Evolutionary conservation across 805 yeast genomes (phyloP).

Genomic region (Debaryomyces tyrocola): DNA sequence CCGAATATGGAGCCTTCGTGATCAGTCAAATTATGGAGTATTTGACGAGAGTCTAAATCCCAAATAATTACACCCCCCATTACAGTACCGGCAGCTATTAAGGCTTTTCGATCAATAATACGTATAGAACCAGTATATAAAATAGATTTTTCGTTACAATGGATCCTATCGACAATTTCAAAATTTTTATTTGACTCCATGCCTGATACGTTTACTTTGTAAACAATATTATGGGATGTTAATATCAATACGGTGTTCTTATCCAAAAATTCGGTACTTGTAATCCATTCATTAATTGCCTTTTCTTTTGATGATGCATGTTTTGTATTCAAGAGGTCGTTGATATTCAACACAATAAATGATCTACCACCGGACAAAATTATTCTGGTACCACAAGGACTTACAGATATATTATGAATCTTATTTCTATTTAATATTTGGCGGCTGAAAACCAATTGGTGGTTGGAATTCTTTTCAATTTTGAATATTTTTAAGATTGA

Average conservation of each 20-base stretch:
- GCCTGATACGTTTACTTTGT: slow-evolving; percentile 31
- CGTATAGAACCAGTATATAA: slow-evolving; percentile 82
- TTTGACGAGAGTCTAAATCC: slow-evolving; percentile 48
- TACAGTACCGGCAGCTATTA: slow-evolving; percentile 89
- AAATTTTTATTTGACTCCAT: slow-evolving; percentile 18
- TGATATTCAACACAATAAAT: slow-evolving; percentile 42
- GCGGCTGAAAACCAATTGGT: slow-evolving; percentile 34
- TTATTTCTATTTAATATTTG: slow-evolving; percentile 69
- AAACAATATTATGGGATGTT: slow-evolving; percentile 77
- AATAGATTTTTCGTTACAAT: slow-evolving; percentile 73
- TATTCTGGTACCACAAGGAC: slow-evolving; percentile 26
- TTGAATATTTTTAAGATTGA: slow-evolving; percentile 59
- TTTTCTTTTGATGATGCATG: slow-evolving; percentile 35
- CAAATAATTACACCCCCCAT: slow-evolving; percentile 84
- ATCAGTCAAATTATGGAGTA: slow-evolving; percentile 58
- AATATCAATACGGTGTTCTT: slow-evolving; percentile 46
- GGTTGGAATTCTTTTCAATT: slow-evolving; percentile 27
- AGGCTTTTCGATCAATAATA: slow-evolving; percentile 40
- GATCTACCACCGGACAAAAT: slow-evolving; percentile 74
- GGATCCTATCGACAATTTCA: slow-evolving; percentile 27
- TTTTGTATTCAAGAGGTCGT: slow-evolving; percentile 23
- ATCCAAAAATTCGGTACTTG: slow-evolving; percentile 52
- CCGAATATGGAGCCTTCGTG: slow-evolving; percentile 94
- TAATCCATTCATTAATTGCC: slow-evolving; percentile 78
- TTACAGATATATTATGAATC: slow-evolving; percentile 70